Evolutionary conservation across 768 basidiomycete genomes (phyloP).

Genomic region (Lepiota subincarnata): DNA sequence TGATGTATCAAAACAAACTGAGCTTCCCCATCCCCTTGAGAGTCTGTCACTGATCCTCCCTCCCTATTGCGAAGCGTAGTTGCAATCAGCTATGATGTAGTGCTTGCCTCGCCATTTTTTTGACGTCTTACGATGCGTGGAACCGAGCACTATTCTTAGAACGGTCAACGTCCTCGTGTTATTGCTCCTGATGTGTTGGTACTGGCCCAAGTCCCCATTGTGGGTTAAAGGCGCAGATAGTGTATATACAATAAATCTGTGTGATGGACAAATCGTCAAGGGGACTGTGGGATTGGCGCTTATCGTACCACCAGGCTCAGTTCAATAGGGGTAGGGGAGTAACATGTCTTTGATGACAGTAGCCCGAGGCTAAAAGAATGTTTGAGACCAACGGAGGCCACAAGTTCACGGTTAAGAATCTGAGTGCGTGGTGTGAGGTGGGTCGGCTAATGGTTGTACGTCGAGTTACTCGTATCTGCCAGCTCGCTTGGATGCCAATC

Average conservation of each 20-base stretch:
- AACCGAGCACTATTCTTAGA: constrained; percentile 1
- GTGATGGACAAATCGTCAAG: not conserved
- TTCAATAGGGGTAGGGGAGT: too few relatives aligned
- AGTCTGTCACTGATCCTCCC: not conserved
- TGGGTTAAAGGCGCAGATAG: not conserved
- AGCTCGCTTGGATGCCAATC: not conserved
- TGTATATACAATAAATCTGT: not conserved
- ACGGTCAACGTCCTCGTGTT: not conserved
- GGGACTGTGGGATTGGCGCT: not conserved
- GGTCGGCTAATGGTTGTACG: not conserved
- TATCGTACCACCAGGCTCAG: too few relatives aligned
- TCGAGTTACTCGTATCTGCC: constrained; percentile 5
- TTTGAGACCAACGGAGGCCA: not conserved
- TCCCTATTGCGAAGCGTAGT: not conserved
- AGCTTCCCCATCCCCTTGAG: not conserved
- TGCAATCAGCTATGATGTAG: constrained; percentile 7
- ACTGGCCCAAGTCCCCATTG: not conserved
- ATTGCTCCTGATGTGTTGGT: not conserved
- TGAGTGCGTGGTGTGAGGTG: not conserved
- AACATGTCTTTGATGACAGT: not conserved
- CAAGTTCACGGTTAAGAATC: not conserved
- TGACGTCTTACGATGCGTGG: not conserved
- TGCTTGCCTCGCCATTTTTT: not conserved
- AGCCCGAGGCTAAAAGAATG: not conserved
- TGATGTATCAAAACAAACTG: not conserved